A percentile compares a stretch with the other conserved stretches of the same genome.
Evolutionary conservation across 441 rosid species (phyloP).

Genomic region (Croton laevigatus): DNA sequence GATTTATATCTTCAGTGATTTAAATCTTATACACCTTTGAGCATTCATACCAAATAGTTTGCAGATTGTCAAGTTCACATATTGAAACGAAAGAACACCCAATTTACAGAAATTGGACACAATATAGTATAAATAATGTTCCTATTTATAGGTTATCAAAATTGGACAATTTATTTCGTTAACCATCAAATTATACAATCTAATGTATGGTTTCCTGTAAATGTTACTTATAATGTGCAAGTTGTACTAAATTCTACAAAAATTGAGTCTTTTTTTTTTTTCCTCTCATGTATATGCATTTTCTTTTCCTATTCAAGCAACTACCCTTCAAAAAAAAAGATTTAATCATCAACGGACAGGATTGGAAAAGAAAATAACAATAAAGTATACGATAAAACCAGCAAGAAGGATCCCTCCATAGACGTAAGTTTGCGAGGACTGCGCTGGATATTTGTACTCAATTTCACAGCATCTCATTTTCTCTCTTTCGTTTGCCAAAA

Average conservation of each 20-base stretch:
- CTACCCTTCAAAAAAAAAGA: not conserved
- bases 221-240: not conserved
- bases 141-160: too few species aligned
- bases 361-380: conserved; percentile 83
- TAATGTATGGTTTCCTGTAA: too few species aligned
- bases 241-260: not conserved
- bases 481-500: conserved; percentile 69
- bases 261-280: not conserved
- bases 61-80: too few species aligned
- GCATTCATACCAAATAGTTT: too few species aligned
- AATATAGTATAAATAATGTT: too few species aligned
- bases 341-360: conserved; percentile 55
- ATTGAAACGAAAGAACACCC: too few species aligned
- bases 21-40: too few species aligned
- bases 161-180: too few species aligned
- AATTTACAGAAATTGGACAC: too few species aligned
- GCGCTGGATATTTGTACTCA: conserved; percentile 72
- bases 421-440: conserved; percentile 76
- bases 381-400: conserved; percentile 79
- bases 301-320: not conserved
- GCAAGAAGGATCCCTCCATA: conserved; percentile 89
- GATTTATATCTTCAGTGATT: too few species aligned
- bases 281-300: conserved; percentile 3
- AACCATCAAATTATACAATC: too few species aligned
- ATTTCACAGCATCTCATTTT: conserved; percentile 85